A percentile compares a stretch with the other conserved stretches of the same genome.
Conservation (phyloP, 2,329 filamentous ascomycete genomes). For the Scedosporium boydii region DNA sequence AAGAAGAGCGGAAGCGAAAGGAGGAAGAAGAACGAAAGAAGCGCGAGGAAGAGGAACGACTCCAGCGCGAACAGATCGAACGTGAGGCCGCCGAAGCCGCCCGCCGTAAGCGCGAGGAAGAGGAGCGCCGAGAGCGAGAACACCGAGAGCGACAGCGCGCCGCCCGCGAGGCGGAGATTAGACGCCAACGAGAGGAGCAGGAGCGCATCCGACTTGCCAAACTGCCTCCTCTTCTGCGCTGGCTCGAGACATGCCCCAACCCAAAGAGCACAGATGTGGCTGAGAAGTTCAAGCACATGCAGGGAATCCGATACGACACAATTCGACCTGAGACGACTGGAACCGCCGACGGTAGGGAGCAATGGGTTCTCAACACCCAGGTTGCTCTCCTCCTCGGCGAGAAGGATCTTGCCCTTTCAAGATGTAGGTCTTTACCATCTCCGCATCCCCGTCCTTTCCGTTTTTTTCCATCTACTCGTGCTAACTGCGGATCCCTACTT, state of each 20-base stretch:
- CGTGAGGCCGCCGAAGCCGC: constrained; percentile 37
- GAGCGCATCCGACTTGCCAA: constrained; percentile 45
- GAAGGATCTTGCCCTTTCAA: constrained; percentile 50
- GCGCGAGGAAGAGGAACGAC: constrained; percentile 36
- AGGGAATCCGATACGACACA: constrained; percentile 55
- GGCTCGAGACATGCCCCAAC: constrained; percentile 45
- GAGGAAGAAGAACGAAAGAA: constrained; percentile 26
- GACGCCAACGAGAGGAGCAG: constrained; percentile 42
- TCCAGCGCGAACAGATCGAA: constrained; percentile 33
- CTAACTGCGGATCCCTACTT: not conserved
- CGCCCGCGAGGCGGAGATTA: constrained; percentile 41
- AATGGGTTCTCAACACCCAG: constrained; percentile 57
- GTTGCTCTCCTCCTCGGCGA: constrained; percentile 55
- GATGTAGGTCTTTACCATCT: constrained; percentile 38
- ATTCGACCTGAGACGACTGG: constrained; percentile 44
- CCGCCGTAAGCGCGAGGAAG: constrained; percentile 39
- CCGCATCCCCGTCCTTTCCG: too few species aligned
- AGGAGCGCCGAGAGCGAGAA: constrained; percentile 41
- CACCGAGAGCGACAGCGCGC: constrained; percentile 38
- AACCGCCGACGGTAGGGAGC: constrained; percentile 48
- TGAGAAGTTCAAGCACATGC: constrained; percentile 44
- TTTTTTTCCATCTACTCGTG: not conserved
- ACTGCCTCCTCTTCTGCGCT: constrained; percentile 50
- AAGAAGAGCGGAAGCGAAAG: constrained; percentile 24
- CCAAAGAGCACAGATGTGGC: constrained; percentile 41